Conservation (phyloP, 2,329 filamentous ascomycete species). For the Teratosphaeria viscida region DNA sequence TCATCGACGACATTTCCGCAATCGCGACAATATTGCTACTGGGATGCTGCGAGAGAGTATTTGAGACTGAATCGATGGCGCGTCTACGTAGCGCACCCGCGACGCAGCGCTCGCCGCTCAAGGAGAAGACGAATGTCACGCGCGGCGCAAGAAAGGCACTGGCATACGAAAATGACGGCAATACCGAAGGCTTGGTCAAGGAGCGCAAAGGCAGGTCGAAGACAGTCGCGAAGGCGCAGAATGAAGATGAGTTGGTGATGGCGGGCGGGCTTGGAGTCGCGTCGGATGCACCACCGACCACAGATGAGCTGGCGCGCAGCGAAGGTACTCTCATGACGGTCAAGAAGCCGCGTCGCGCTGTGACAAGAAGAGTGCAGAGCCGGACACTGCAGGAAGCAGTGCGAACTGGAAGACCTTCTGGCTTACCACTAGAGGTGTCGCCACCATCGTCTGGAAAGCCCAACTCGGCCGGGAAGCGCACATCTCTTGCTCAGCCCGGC, state of each 20-base stretch:
- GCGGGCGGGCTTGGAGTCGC: conserved; percentile 14
- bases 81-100: conserved; percentile 18
- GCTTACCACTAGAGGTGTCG: conserved; percentile 18
- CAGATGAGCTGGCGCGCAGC: conserved; percentile 18
- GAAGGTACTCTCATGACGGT: conserved; percentile 9
- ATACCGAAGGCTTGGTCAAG: conserved; percentile 19
- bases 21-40: neutral
- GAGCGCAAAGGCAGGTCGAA: conserved; percentile 12
- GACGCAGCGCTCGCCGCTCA: conserved; percentile 15
- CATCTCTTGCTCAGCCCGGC: conserved; percentile 24
- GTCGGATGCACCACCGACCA: conserved; percentile 9
- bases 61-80: conserved; percentile 11
- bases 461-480: conserved; percentile 19
- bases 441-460: conserved; percentile 23
- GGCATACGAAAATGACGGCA: conserved; percentile 15
- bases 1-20: neutral
- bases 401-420: neutral
- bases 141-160: conserved; percentile 7
- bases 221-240: conserved; percentile 5
- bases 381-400: neutral
- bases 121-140: conserved; percentile 22
- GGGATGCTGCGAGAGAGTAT: conserved; percentile 1
- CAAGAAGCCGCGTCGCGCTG: conserved; percentile 1
- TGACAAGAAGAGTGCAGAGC: neutral
- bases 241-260: conserved; percentile 19